A percentile compares a stretch with the other conserved stretches of the same genome.
Evolutionary conservation across 2,329 filamentous ascomycete genomes (phyloP).

Genomic region (Pseudocercospora pini-densiflorae): DNA sequence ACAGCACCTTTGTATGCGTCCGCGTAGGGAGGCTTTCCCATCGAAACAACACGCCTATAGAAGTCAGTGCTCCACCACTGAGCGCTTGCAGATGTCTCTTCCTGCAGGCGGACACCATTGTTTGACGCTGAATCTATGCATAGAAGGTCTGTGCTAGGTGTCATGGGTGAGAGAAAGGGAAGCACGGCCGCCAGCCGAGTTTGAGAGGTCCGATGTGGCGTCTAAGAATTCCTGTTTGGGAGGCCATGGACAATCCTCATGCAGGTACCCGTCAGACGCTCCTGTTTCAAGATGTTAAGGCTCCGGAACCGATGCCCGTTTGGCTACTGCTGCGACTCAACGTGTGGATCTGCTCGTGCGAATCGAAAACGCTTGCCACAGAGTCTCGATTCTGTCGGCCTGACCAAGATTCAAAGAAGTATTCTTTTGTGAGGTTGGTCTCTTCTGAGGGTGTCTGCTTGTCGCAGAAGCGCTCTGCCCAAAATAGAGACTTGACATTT

Average conservation of each 20-base stretch:
- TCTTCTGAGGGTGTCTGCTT: background rate
- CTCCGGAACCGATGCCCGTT: conserved; percentile 5
- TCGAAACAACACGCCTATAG: conserved; percentile 12
- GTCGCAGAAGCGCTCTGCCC: background rate
- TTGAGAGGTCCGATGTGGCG: conserved; percentile 23
- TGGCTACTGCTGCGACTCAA: background rate
- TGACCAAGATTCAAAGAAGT: background rate
- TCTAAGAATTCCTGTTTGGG: conserved; percentile 15
- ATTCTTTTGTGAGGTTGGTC: background rate
- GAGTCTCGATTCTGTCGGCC: background rate
- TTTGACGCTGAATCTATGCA: conserved; percentile 22
- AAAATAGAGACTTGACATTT: background rate
- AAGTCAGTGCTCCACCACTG: conserved; percentile 16
- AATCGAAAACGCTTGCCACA: background rate
- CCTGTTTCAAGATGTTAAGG: conserved; percentile 19
- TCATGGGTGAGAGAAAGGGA: conserved; percentile 23
- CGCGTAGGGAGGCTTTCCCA: conserved; percentile 7
- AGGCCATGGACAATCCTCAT: conserved; percentile 12
- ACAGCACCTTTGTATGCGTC: conserved; percentile 42
- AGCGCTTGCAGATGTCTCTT: conserved; percentile 14
- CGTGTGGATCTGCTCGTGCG: background rate
- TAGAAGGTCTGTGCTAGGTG: conserved; percentile 19
- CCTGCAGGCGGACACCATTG: conserved; percentile 16
- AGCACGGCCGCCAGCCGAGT: conserved; percentile 23
- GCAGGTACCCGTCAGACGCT: conserved; percentile 18